These are phyloP conservation scores for Xerocomus potaroensis DNA, from an alignment of 768 basidiomycete species.

Conservation along the genomic window DNA sequence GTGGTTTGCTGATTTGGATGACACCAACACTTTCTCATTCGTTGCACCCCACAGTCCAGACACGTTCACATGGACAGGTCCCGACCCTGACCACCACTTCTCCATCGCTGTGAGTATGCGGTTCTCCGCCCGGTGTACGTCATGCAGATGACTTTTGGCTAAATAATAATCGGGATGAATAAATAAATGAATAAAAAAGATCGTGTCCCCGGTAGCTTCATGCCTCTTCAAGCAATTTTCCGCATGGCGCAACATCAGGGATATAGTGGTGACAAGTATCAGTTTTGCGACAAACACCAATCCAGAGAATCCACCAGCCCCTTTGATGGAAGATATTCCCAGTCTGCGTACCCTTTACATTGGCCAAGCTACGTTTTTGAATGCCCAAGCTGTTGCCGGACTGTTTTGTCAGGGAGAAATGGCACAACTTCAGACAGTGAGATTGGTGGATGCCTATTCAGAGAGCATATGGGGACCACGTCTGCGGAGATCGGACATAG, in stretches of 20 bases:
- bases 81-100: conserved; percentile 58
- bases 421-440: conserved; percentile 31
- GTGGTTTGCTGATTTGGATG: not conserved
- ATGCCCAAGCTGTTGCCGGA: conserved; percentile 36
- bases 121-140: not conserved
- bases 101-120: conserved; percentile 49
- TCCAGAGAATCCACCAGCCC: conserved; percentile 11
- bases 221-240: conserved; percentile 25
- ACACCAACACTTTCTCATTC: not conserved
- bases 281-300: conserved; percentile 31
- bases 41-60: conserved; percentile 36
- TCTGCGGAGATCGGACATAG: conserved; percentile 46
- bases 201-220: conserved; percentile 20
- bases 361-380: conserved; percentile 47
- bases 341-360: conserved; percentile 42
- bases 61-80: conserved; percentile 54
- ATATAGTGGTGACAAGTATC: conserved; percentile 47
- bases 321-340: conserved; percentile 36
- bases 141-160: not conserved
- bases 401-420: conserved; percentile 28
- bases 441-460: conserved; percentile 50
- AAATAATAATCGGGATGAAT: not conserved
- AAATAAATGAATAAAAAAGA: conserved; percentile 9
- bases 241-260: conserved; percentile 41
- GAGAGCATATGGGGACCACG: conserved; percentile 59